Evolutionary conservation across 371 early-diverging fungal species (phyloP).

Genomic region (Saksenaea oblongispora): DNA sequence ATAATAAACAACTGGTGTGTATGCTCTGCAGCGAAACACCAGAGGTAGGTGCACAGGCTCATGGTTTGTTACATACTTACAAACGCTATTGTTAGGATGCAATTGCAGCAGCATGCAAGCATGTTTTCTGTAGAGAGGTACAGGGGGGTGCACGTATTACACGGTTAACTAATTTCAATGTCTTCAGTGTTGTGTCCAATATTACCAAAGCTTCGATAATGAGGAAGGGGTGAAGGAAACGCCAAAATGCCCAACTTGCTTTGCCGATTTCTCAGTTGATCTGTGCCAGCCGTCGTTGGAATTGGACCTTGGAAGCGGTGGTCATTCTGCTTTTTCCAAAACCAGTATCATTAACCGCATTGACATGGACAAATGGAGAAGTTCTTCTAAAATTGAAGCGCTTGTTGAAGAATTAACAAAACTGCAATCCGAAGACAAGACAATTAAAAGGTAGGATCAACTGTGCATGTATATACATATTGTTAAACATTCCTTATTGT

Average conservation of each 20-base stretch:
- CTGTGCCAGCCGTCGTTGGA: conserved; percentile 69
- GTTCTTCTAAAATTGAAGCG: conserved; percentile 90
- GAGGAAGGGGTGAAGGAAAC: conserved; percentile 17
- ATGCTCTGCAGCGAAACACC: conserved; percentile 85
- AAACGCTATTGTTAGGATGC: conserved; percentile 60
- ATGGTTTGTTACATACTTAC: background rate
- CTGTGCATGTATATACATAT: background rate
- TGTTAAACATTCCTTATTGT: background rate
- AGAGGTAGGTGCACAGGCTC: conserved; percentile 25
- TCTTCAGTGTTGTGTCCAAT: conserved; percentile 41
- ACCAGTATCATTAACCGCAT: conserved; percentile 91
- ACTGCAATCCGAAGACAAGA: conserved; percentile 76
- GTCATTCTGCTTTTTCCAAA: conserved; percentile 50
- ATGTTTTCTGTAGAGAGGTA: conserved; percentile 84
- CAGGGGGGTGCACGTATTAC: background rate
- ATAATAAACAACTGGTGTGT: conserved; percentile 73
- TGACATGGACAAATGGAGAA: conserved; percentile 84
- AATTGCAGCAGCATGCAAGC: conserved; percentile 89
- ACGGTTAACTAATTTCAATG: background rate
- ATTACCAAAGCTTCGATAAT: conserved; percentile 39
- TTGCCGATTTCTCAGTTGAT: conserved; percentile 79
- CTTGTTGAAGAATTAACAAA: conserved; percentile 88
- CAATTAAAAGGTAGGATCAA: conserved; percentile 68
- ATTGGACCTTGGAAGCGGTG: conserved; percentile 21
- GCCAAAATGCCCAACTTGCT: conserved; percentile 88